phyloP scores from a whole-genome alignment of 192 early-diverging fungal genomes.

The Coemansia sp. region DNA sequence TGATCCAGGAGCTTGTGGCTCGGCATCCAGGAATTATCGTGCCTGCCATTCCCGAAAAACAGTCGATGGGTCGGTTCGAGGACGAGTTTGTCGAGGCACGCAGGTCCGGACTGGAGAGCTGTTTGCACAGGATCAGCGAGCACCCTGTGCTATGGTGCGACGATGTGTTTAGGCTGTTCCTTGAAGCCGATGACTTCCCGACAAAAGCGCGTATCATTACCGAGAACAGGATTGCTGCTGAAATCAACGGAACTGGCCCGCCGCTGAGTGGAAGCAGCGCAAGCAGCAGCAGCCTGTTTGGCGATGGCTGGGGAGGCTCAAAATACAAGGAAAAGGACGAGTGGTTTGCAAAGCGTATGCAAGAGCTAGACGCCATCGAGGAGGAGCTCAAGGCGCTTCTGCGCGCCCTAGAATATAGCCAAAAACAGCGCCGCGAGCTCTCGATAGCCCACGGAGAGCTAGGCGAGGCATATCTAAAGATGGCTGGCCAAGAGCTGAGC shows the following conservation, averaged over 20 bases:
- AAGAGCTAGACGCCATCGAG: slow-evolving; percentile 75
- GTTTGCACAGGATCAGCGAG: slow-evolving; percentile 73
- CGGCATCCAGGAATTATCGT: slow-evolving; percentile 88
- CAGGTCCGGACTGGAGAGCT: slow-evolving; percentile 79
- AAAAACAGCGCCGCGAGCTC: slow-evolving; percentile 74
- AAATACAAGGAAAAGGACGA: slow-evolving; percentile 76
- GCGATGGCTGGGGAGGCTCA: slow-evolving; percentile 67
- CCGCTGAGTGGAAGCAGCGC: slow-evolving; percentile 18
- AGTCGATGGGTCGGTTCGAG: slow-evolving; percentile 88
- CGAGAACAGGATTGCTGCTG: slow-evolving; percentile 33
- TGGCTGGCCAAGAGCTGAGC: slow-evolving; percentile 74
- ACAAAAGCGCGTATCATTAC: slow-evolving; percentile 57
- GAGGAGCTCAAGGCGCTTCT: slow-evolving; percentile 74
- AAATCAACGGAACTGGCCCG: slow-evolving; percentile 44
- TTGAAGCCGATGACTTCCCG: slow-evolving; percentile 84
- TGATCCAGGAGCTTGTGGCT: slow-evolving; percentile 77
- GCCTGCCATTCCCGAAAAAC: slow-evolving; percentile 92
- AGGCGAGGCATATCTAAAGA: slow-evolving; percentile 73
- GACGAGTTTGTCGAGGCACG: slow-evolving; percentile 94
- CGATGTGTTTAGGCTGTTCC: slow-evolving; percentile 80
- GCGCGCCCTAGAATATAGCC: slow-evolving; percentile 76
- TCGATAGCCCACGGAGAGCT: slow-evolving; percentile 74
- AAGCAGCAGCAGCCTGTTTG: slow-evolving; percentile 59
- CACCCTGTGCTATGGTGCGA: slow-evolving; percentile 85
- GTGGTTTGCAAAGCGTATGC: slow-evolving; percentile 76